phyloP scores from a whole-genome alignment of 2,329 filamentous ascomycete genomes.

The Cladosporium colombiae region DNA sequence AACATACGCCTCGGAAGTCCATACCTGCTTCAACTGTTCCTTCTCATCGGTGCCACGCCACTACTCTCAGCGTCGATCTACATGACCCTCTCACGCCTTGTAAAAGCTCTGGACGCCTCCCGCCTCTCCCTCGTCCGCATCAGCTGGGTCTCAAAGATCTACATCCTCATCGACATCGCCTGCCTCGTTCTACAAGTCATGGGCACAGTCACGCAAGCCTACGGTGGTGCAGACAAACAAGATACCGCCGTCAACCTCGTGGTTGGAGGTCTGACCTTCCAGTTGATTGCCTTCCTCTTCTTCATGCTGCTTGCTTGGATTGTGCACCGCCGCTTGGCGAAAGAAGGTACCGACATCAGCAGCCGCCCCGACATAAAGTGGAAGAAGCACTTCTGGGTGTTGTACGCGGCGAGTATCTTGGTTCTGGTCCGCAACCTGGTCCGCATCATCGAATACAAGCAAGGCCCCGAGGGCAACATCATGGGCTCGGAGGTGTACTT shows the following conservation, averaged over 20 bases:
- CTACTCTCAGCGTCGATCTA: slow-evolving; percentile 51
- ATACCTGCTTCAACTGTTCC: slow-evolving; percentile 45
- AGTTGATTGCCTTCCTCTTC: slow-evolving; percentile 12
- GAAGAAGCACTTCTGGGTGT: not conserved
- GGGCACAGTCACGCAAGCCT: slow-evolving; percentile 40
- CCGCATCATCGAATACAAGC: slow-evolving; percentile 20
- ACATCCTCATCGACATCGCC: slow-evolving; percentile 57
- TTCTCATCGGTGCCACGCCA: slow-evolving; percentile 47
- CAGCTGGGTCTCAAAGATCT: slow-evolving; percentile 55
- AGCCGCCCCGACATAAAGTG: not conserved
- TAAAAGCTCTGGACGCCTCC: slow-evolving; percentile 29
- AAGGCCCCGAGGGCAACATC: slow-evolving; percentile 16
- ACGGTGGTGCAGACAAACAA: slow-evolving; percentile 2
- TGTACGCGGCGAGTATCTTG: slow-evolving; percentile 20
- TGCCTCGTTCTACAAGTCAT: slow-evolving; percentile 54
- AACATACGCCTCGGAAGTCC: slow-evolving; percentile 40
- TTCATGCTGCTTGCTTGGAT: slow-evolving; percentile 9
- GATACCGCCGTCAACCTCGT: slow-evolving; percentile 1
- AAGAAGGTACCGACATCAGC: not conserved
- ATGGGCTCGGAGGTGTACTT: slow-evolving; percentile 18
- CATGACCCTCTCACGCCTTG: slow-evolving; percentile 48
- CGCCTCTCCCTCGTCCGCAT: slow-evolving; percentile 44
- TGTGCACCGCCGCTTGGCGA: not conserved
- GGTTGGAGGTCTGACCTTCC: slow-evolving; percentile 5
- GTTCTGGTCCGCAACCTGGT: slow-evolving; percentile 22